phyloP scores from a whole-genome alignment of 208 protist genomes.

The Acanthamoeba comandoni region DNA sequence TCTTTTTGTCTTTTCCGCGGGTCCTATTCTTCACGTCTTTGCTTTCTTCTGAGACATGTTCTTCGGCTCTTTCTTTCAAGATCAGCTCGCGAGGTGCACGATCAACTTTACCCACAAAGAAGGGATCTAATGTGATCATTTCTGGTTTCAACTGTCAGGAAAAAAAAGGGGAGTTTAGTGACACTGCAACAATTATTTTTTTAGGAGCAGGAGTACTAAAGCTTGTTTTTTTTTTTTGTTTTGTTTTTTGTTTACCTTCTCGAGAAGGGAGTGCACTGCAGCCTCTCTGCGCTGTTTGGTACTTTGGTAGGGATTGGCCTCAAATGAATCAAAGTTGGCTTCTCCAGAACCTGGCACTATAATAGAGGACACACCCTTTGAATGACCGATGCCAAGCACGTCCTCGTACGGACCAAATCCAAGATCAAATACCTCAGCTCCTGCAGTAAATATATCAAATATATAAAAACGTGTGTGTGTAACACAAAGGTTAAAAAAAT shows the following conservation, averaged over 20 bases:
- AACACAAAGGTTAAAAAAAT: not conserved
- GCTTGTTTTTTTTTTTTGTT: not conserved
- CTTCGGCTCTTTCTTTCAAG: constrained; percentile 51
- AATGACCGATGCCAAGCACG: constrained; percentile 90
- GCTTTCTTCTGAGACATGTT: constrained; percentile 1
- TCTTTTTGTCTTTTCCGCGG: constrained; percentile 14
- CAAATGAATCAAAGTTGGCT: constrained; percentile 92
- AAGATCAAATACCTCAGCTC: constrained; percentile 68
- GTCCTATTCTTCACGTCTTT: constrained; percentile 66
- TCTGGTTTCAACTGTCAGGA: constrained; percentile 82
- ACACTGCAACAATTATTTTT: too few relatives aligned
- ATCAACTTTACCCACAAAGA: constrained; percentile 81
- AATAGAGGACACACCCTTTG: constrained; percentile 84
- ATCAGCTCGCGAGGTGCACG: constrained; percentile 32
- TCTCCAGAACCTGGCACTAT: constrained; percentile 90
- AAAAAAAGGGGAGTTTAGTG: constrained; percentile 16
- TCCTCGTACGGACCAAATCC: constrained; percentile 92
- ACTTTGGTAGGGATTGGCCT: constrained; percentile 91
- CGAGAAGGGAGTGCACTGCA: constrained; percentile 88
- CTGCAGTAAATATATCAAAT: not conserved
- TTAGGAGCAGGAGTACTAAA: too few relatives aligned
- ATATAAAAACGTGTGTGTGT: not conserved
- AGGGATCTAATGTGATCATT: constrained; percentile 88
- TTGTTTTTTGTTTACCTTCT: constrained; percentile 86
- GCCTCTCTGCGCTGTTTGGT: constrained; percentile 86